These are phyloP conservation scores for Papilionanthe hybrid DNA, from an alignment of 116 monocot species.

Conservation along the genomic window DNA sequence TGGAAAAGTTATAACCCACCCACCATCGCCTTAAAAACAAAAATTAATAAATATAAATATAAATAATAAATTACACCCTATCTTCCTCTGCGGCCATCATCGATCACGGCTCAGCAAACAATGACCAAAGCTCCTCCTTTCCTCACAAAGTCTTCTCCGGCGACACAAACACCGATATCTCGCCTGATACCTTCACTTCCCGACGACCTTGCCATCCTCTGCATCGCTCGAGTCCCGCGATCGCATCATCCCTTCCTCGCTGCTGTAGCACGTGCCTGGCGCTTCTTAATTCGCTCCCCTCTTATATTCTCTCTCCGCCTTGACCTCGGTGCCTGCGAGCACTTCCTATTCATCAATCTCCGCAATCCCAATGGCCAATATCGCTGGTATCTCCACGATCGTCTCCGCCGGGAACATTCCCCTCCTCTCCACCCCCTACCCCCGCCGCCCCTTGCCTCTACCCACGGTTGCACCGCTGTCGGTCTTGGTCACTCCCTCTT, in stretches of 20 bases:
- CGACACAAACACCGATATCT: neutral
- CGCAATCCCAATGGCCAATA: slow-evolving; percentile 11
- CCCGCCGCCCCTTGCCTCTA: slow-evolving; percentile 32
- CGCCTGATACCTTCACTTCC: slow-evolving; percentile 55
- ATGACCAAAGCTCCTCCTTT: neutral
- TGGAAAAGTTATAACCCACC: no score
- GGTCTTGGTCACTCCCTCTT: slow-evolving; percentile 32
- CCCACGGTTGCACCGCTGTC: slow-evolving; percentile 38
- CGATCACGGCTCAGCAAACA: no score
- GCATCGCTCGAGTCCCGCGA: slow-evolving; percentile 57
- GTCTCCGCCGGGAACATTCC: neutral
- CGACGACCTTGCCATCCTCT: slow-evolving; percentile 53
- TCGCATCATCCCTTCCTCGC: slow-evolving; percentile 36
- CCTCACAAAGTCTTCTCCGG: neutral
- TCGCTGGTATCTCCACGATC: slow-evolving; percentile 36
- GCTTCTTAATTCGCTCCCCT: slow-evolving; percentile 30
- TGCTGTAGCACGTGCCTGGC: slow-evolving; percentile 64
- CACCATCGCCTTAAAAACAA: no score
- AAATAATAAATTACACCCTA: no score
- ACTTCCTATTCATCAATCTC: slow-evolving; percentile 34
- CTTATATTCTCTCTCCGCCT: slow-evolving; percentile 43
- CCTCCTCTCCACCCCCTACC: slow-evolving; percentile 7
- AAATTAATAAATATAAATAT: no score
- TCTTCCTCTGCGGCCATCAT: neutral
- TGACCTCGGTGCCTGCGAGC: slow-evolving; percentile 19